A percentile compares a stretch with the other conserved stretches of the same genome.
phyloP scores from a whole-genome alignment of 2,329 filamentous ascomycete genomes.

The Penicillium italicum region DNA sequence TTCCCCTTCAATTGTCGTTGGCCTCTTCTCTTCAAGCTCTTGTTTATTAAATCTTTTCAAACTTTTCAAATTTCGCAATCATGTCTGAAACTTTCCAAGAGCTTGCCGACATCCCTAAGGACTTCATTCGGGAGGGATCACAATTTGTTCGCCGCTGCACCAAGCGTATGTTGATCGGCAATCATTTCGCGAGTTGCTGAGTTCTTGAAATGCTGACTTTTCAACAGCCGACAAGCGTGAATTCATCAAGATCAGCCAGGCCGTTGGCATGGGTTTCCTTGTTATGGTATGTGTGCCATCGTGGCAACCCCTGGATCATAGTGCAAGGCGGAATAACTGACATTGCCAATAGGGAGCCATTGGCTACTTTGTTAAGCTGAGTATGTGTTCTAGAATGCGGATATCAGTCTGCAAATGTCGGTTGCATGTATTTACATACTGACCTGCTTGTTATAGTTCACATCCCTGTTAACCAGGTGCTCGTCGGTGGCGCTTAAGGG shows the following conservation, averaged over 20 bases:
- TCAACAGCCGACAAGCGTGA: slow-evolving; percentile 55
- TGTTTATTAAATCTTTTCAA: background rate
- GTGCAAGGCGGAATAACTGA: slow-evolving; percentile 6
- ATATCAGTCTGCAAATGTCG: background rate
- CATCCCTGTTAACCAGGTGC: slow-evolving; percentile 51
- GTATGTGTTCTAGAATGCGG: slow-evolving; percentile 36
- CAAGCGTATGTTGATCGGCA: slow-evolving; percentile 41
- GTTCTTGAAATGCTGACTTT: slow-evolving; percentile 15
- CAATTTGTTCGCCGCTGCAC: slow-evolving; percentile 50
- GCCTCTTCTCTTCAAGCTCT: background rate
- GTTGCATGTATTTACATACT: background rate
- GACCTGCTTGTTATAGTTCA: slow-evolving; percentile 38
- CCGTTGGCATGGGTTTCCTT: slow-evolving; percentile 57
- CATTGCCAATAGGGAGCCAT: slow-evolving; percentile 45
- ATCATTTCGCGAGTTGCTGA: background rate
- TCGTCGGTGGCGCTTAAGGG: slow-evolving; percentile 46
- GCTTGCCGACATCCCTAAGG: slow-evolving; percentile 56
- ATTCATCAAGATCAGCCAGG: slow-evolving; percentile 60
- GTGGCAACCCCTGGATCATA: background rate
- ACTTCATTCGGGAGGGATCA: slow-evolving; percentile 51
- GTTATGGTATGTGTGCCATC: slow-evolving; percentile 46
- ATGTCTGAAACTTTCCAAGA: slow-evolving; percentile 60
- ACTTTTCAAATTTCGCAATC: slow-evolving; percentile 2
- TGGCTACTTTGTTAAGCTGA: slow-evolving; percentile 59
- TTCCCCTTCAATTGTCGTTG: slow-evolving; percentile 6